Evolutionary conservation across 306 rosid genomes (phyloP).

Genomic region (Heteromeles arbutifolia): DNA sequence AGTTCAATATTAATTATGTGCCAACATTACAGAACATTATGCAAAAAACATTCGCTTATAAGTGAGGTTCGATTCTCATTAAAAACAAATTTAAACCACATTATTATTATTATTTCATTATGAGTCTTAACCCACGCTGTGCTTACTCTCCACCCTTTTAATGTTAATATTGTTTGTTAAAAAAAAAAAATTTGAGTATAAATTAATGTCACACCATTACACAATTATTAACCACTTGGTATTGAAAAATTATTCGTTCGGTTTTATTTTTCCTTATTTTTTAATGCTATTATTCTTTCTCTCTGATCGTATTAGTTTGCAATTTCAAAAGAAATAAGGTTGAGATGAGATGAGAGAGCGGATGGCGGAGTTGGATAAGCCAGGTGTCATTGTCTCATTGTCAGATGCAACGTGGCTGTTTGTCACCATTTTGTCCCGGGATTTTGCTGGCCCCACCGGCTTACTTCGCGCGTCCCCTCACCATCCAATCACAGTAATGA

Average conservation of each 20-base stretch:
- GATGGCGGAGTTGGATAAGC: not conserved
- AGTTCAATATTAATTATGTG: too few species aligned
- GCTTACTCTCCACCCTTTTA: too few species aligned
- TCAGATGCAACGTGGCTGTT: constrained; percentile 15
- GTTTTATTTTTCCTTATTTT: not conserved
- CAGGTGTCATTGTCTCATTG: constrained; percentile 2
- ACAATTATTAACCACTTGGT: not conserved
- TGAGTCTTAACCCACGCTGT: rapidly evolving
- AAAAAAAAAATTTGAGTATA: too few species aligned
- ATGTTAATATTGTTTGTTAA: too few species aligned
- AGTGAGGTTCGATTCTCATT: too few species aligned
- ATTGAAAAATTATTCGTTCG: not conserved
- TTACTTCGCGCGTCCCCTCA: not conserved
- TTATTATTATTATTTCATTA: too few species aligned
- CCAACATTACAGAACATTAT: too few species aligned
- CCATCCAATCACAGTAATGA: not conserved
- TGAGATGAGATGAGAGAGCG: not conserved
- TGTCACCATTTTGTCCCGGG: constrained; percentile 5
- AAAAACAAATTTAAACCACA: rapidly evolving
- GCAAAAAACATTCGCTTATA: too few species aligned
- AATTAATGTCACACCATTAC: not conserved
- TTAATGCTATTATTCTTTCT: not conserved
- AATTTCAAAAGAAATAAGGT: not conserved
- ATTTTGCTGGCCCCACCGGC: not conserved
- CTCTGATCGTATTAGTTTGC: not conserved